Evolutionary conservation across 2,329 filamentous ascomycete genomes (phyloP), one percentile per base, ranked within the genome.

Genomic region (Colletotrichum sp.): DNA sequence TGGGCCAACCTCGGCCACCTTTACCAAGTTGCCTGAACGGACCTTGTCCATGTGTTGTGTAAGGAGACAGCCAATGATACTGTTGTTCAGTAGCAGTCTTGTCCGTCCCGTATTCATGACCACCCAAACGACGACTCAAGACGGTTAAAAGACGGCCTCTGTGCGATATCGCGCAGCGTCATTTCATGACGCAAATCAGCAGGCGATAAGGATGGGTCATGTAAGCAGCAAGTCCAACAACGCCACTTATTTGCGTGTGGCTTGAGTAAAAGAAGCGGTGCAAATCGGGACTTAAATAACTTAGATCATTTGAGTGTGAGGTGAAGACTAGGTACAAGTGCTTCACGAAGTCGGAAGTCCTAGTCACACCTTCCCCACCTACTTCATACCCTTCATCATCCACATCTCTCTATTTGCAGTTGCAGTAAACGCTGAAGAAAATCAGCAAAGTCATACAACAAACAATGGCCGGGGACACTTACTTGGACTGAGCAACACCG

Each of bases 21-120:
- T 9, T 44, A 44, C 39, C 6, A 2, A 48, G 18, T 48, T 0
- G 9, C 18, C 3, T 2, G 39, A 48, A 48, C 1, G 5, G 18
- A n/a, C 39, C 39, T 4, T 48, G 39, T n/a, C 39, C 18, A 9
- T 12, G 3, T 1, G 9, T 44, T 44, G 9, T 44, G 18, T 6
- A 6, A 12, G 18, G 0, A 0, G 9, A 44, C 18, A 6, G 39
- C 39, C 18, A n/a, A 12, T 0, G 9, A 44, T 1, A 12, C 1
- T 12, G 0, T 44, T 1, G 39, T 18, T 12, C 18, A n/a, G 39
- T 12, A 1, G 18, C 39, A 44, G 9, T n/a, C 7, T 44, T 22
- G n/a, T 52, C n/a, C 6, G 44, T 8, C 9, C 2, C 6, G n/a
- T 52, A 52, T 52, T 22, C n/a, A 8, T 13, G n/a, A 52, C n/a